Percentiles rank a stretch among this genome's conserved stretches.
phyloP scores from a whole-genome alignment of 495 filamentous ascomycete species.

The Penicillium bialowiezense region DNA sequence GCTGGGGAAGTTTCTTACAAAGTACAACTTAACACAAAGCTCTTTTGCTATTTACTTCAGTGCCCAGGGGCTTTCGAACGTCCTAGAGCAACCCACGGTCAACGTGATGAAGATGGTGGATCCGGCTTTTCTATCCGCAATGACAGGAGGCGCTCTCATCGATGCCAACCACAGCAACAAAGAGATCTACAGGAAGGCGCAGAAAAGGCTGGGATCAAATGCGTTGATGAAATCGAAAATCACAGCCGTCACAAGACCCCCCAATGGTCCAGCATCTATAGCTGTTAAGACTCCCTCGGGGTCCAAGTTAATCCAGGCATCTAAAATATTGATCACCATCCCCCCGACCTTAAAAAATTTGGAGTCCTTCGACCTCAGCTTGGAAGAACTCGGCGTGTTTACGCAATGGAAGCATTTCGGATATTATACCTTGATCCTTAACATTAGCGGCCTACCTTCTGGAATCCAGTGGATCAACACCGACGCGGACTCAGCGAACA shows the following conservation, averaged over 20 bases:
- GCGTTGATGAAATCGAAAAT: constrained; percentile 17
- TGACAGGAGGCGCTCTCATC: constrained; percentile 7
- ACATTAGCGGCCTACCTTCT: constrained; percentile 12
- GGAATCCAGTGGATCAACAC: constrained; percentile 10
- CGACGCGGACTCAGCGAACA: constrained; percentile 14
- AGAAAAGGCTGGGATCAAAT: constrained; percentile 23
- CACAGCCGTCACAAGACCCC: background rate
- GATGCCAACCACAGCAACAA: constrained; percentile 30
- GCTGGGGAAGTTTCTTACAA: constrained; percentile 44
- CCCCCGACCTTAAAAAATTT: constrained; percentile 30
- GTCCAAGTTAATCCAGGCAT: constrained; percentile 37
- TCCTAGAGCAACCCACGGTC: constrained; percentile 19
- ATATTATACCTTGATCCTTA: constrained; percentile 20
- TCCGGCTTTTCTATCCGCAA: background rate
- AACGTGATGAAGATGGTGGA: constrained; percentile 22
- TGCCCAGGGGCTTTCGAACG: constrained; percentile 23
- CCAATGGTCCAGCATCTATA: constrained; percentile 15
- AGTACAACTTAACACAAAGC: constrained; percentile 37
- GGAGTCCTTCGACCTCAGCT: constrained; percentile 29
- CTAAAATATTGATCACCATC: constrained; percentile 42
- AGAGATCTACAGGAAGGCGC: constrained; percentile 38
- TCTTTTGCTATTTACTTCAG: constrained; percentile 20
- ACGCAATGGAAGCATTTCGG: constrained; percentile 23
- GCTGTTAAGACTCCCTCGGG: constrained; percentile 35
- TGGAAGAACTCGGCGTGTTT: constrained; percentile 36